Evolutionary conservation across 1,284 basidiomycete species (phyloP), one percentile per base, ranked within the genome.

Genomic region (Malassezia sp.): DNA sequence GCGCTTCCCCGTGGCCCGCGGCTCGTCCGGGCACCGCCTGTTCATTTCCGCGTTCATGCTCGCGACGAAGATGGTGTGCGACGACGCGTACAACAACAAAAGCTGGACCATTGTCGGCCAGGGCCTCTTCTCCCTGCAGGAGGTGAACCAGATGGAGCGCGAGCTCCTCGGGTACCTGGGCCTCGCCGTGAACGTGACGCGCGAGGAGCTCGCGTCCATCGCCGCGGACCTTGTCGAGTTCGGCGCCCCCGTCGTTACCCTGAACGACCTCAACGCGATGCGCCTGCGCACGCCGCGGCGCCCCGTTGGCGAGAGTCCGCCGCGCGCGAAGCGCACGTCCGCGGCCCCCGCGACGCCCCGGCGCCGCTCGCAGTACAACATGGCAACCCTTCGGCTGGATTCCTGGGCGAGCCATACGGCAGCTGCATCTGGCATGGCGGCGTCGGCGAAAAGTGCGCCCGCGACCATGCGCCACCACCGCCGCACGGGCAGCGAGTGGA

Each of bases 71-170:
- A 61, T 55, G 53, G 53, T 56, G 43, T 70, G 67, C 49, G 68
- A 71, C 51, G 68, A 71, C 45, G 61, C 63, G 26, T 71, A 70
- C 56, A 61, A 57, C 12, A 71, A 71, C 60, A 68, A 69, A 55
- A 61, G 58, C 48, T 71, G 68, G 68, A 59, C 63, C 41, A 67
- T 71, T 34, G 68, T 70, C 32, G 60, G 67, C 18, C 68, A 71
- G 38, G 63, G 63, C 17, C 52, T 71, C 32, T 70, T 71, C 44
- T 56, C 54, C 33, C 47, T 68, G 20, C 59, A 60, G 26, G 68
- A 71, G 48, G 55, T 71, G 42, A 71, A 71, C 50, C 67, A 69
- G 49, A 70, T 71, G 64, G 68, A 71, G 52, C 60, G 68, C 27
- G 68, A 71, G 49, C 56, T 71, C 22, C 67, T 71, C 27, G 61